Evolutionary conservation across 345 rosid genomes (phyloP), one percentile per base, ranked within the genome.

Genomic region (Citrus medica): DNA sequence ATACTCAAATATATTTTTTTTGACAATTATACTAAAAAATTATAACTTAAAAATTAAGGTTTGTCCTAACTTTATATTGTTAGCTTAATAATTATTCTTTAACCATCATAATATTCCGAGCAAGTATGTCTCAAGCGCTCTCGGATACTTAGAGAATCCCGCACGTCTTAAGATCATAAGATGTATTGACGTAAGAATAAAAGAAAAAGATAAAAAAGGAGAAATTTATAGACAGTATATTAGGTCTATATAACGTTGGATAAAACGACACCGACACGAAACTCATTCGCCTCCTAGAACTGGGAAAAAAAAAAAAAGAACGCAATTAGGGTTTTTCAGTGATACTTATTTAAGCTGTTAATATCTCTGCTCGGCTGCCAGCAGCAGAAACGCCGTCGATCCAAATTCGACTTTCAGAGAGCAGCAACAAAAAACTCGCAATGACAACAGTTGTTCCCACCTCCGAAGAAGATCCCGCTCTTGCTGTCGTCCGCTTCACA

Each of bases 381-480:
- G 25, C 27, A 69, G n/a, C 17, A 63, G 65, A 55, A 24, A 46
- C 62, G 61, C 59, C 22, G n/a, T 38, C 48, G 71, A 82, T 65
- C 22, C 66, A 22, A 32, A 33, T 27, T 68, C 5, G 64, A 77
- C 79, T 77, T 58, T 56, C 78, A 61, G 84, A 79, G 79, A 79
- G 72, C 80, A 42, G 13, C 48, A 24, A 19, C 17, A 28, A 38
- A 24, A 74, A 53, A 53, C 7, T 17, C 67, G 80, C 79, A 28
- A 94, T 97, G 98, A 85, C 98, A 80, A 93, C 97, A 65, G 83
- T 97, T 53, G 96, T 94, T 48, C 99, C 97, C 2, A 94, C 94
- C 62, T 92, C 99, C 76, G 99, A 97, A 82, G 99, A 97, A 75
- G 96, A 93, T 76, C 96, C 98, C 1, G 88, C 90, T 8, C 93